Evolutionary conservation across 1,284 basidiomycete species (phyloP).

Genomic region (Lentinula novae-zelandiae): DNA sequence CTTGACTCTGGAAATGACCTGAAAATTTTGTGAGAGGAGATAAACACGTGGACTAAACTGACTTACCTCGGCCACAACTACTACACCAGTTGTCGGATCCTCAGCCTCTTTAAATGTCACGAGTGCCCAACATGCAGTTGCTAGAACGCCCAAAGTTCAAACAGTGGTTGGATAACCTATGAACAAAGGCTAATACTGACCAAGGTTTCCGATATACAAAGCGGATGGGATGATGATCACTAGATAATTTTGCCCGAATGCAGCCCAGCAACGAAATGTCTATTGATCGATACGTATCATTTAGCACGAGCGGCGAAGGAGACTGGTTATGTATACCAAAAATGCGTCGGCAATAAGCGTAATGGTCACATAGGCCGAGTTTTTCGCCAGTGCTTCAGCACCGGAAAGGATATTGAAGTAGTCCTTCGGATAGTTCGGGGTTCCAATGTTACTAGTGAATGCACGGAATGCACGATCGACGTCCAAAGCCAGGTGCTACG

Average conservation of each 20-base stretch:
- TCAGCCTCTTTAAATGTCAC: constrained; percentile 5
- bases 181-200: not conserved
- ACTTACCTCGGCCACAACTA: constrained; percentile 1
- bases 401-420: constrained; percentile 7
- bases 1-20: constrained; percentile 7
- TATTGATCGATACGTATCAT: not conserved
- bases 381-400: constrained; percentile 7
- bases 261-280: constrained; percentile 5
- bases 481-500: constrained; percentile 15
- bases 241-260: not conserved
- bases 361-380: constrained; percentile 9
- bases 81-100: not conserved
- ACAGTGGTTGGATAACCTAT: no score
- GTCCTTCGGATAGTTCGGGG: constrained; percentile 1
- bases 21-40: not conserved
- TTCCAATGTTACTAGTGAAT: constrained; percentile 4
- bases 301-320: no score
- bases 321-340: not conserved
- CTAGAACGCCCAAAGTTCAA: not conserved
- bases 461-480: constrained; percentile 16
- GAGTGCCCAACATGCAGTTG: constrained; percentile 4
- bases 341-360: constrained; percentile 8
- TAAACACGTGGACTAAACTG: not conserved
- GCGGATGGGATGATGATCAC: constrained; percentile 1
- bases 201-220: constrained; percentile 1